These are phyloP conservation scores for Pseudophaeomoniella oleicola DNA, from an alignment of 2,329 filamentous ascomycete genomes.

Conservation along the genomic window DNA sequence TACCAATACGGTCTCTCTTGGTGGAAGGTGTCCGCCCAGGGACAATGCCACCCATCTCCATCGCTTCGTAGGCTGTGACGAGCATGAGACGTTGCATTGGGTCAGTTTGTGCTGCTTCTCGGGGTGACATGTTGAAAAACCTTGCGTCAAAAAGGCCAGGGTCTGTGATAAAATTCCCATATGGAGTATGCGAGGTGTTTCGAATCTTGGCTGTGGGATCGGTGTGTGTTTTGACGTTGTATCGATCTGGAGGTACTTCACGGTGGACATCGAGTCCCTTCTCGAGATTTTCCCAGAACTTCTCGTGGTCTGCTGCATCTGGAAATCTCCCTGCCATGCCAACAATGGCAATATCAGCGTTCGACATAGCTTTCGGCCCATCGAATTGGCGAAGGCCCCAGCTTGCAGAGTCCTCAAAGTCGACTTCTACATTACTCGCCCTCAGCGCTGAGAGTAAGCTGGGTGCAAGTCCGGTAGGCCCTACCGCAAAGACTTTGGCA, in stretches of 20 bases:
- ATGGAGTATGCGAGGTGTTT: constrained; percentile 65
- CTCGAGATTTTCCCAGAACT: constrained; percentile 60
- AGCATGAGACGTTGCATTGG: constrained; percentile 67
- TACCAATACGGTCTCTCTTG: constrained; percentile 49
- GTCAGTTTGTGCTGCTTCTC: constrained; percentile 66
- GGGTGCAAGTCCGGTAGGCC: constrained; percentile 39
- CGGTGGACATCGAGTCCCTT: constrained; percentile 60
- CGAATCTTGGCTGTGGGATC: constrained; percentile 58
- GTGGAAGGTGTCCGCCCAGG: constrained; percentile 57
- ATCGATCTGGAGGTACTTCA: constrained; percentile 50
- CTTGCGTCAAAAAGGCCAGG: constrained; percentile 67
- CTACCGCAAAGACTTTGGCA: constrained; percentile 31
- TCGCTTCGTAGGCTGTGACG: constrained; percentile 63
- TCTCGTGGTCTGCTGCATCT: constrained; percentile 54
- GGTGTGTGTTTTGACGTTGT: constrained; percentile 55
- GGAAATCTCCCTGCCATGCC: constrained; percentile 70
- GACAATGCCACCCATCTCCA: constrained; percentile 69
- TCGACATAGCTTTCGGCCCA: constrained; percentile 24
- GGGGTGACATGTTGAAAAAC: constrained; percentile 78
- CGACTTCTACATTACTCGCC: constrained; percentile 15
- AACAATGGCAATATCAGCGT: constrained; percentile 69
- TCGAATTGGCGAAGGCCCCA: constrained; percentile 21
- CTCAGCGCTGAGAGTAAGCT: constrained; percentile 40
- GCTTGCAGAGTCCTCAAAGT: constrained; percentile 20
- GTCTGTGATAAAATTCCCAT: constrained; percentile 61